Evolutionary conservation across 139 green algal genomes (phyloP).

Genomic region (Astrephomene gubernaculifera): DNA sequence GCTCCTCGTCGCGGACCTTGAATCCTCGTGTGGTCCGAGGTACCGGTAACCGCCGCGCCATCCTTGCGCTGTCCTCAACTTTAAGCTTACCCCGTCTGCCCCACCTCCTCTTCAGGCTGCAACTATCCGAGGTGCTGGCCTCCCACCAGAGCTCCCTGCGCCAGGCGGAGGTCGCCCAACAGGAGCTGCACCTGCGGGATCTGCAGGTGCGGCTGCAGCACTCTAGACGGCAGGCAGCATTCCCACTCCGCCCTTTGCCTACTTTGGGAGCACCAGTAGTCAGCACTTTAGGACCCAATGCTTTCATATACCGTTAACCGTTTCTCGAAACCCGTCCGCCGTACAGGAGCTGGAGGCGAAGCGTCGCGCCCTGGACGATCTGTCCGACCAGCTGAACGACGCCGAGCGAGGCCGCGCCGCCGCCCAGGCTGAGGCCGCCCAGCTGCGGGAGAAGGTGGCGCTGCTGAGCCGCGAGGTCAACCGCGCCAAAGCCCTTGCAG

Average conservation of each 20-base stretch:
- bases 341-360: conserved; percentile 33
- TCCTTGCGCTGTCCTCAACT: too few species aligned
- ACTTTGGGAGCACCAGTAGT: too few species aligned
- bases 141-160: background rate
- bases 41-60: too few species aligned
- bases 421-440: background rate
- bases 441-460: background rate
- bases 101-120: conserved; percentile 13
- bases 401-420: background rate
- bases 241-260: background rate
- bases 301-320: too few species aligned
- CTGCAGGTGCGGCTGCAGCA: conserved; percentile 2
- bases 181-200: conserved; percentile 27
- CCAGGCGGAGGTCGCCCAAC: background rate
- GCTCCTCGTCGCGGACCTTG: too few species aligned
- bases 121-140: conserved; percentile 10
- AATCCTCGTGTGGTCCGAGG: too few species aligned
- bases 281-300: too few species aligned
- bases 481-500: background rate
- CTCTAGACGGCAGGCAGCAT: background rate
- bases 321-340: too few species aligned
- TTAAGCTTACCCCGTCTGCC: too few species aligned
- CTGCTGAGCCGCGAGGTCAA: conserved; percentile 13
- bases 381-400: background rate
- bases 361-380: background rate